Evolutionary conservation across 225 moss, liverwort and hornwort species (phyloP).

Genomic region (Pseudoscleropodium purum): DNA sequence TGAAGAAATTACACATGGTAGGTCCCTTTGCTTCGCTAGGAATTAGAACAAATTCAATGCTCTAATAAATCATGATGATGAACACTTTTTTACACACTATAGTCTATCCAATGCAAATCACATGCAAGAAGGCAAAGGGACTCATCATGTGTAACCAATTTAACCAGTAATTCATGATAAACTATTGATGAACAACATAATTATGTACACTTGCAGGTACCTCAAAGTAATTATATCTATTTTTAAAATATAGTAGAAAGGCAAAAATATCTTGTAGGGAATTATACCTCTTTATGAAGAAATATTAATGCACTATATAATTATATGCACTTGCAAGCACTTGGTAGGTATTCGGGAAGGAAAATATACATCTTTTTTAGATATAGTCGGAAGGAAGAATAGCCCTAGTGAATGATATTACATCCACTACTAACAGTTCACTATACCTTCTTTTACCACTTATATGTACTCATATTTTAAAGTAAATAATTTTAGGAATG

Average conservation of each 20-base stretch:
- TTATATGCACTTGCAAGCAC: background rate
- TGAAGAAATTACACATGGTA: too few species aligned
- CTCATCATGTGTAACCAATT: too few species aligned
- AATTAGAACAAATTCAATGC: background rate
- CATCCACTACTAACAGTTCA: fast-evolving
- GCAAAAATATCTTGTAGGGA: background rate
- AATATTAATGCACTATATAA: background rate
- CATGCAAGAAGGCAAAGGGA: background rate
- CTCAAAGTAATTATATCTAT: background rate
- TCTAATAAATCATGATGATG: background rate
- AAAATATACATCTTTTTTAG: too few species aligned
- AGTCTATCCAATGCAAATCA: background rate
- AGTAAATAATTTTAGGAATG: background rate
- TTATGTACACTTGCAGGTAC: too few species aligned
- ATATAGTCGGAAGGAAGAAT: too few species aligned
- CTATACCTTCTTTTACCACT: background rate
- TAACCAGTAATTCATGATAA: background rate
- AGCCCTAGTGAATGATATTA: fast-evolving
- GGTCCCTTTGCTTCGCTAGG: too few species aligned
- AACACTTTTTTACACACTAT: background rate
- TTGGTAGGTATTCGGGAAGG: background rate
- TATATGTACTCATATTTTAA: too few species aligned
- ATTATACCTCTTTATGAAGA: background rate
- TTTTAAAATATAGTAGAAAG: background rate
- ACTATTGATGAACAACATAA: background rate